Base-by-base conservation (phyloP, 2,329 filamentous ascomycete species). In the Aspergillus latus region DNA sequence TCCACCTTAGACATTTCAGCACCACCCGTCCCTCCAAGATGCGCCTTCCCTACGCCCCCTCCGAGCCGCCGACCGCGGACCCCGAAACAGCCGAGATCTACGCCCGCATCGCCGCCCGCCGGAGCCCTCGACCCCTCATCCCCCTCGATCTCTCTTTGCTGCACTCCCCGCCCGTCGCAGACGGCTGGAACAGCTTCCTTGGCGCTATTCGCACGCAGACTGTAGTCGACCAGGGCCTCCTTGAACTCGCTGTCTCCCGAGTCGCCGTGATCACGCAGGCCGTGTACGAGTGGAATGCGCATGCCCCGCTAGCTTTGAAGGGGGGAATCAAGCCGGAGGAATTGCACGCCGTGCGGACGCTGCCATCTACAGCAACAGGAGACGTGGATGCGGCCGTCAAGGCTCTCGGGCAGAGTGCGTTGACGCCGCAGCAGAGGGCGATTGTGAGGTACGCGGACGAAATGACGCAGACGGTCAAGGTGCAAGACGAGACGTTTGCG, bases 201-300 rank as follows among this genome's bases (percentile, higher is more conserved):
- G 80, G 80, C 46, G 75, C 82, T 6, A 81, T 84, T 51, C 79
- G 82, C 52, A 80, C 76, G 0, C 70, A 76, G 49, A 84, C 80
- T 1, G 68, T 74, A 3, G 69, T 84, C 1, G 67, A 79, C 10
- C 67, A 72, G 3, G 72, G 68, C 8, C 62, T 92, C 28, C 84
- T 89, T 59, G 91, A 96, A 76, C 78, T 92, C 13, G 88, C 88
- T 56, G 90, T 96, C 62, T 90, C 85, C 64, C 83, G 90, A 48
- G 88, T 96, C 6, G 91, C 91, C 4, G 87, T 88, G 5, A 82
- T 90, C 62, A 95, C 93, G 71, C 72, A 80, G 30, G 91, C 91
- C 1, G 89, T 88, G 82, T 95, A 92, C 73, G 91, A 96, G 72
- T 95, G 90, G 90, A 83, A 78, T 37, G 84, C 89, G 56, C 91